These are phyloP conservation scores for Rhynchospora pubera DNA, from an alignment of 176 grass and related monocot genomes.

Conservation along the genomic window DNA sequence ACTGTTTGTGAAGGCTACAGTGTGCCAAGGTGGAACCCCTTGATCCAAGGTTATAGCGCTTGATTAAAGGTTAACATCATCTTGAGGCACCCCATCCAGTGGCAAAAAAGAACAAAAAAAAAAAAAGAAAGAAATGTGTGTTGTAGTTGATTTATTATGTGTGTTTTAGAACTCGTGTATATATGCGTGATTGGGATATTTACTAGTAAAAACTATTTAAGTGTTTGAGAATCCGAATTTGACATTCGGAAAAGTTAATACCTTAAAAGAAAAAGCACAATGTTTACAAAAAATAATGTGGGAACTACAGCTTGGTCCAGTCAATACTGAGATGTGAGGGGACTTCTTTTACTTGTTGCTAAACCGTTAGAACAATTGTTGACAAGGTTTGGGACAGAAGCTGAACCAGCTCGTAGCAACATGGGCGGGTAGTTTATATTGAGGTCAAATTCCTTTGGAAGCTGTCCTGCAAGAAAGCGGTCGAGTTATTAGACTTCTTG, in stretches of 20 bases:
- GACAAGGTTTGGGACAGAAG: neutral
- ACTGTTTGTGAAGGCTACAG: slow-evolving; percentile 40
- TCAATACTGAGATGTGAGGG: neutral
- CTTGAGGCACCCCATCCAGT: neutral
- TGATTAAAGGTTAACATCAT: slow-evolving; percentile 27
- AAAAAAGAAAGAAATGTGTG: neutral
- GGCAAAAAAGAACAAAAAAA: neutral
- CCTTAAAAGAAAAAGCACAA: neutral
- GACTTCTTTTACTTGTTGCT: neutral
- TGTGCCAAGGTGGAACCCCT: slow-evolving; percentile 45
- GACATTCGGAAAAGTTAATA: neutral
- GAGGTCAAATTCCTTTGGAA: neutral
- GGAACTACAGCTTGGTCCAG: neutral
- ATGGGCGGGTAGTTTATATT: neutral
- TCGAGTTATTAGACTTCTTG: neutral
- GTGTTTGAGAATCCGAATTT: neutral
- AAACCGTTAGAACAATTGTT: neutral
- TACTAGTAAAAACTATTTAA: neutral
- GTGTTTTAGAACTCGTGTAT: neutral
- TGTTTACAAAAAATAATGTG: neutral
- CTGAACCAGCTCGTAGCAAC: neutral
- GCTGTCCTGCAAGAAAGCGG: neutral
- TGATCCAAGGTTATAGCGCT: slow-evolving; percentile 44
- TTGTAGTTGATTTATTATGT: neutral
- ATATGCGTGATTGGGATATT: neutral